Evolutionary conservation across 805 yeast species (phyloP), one percentile per base, ranked within the genome.

Genomic region (Metschnikowia matae): DNA sequence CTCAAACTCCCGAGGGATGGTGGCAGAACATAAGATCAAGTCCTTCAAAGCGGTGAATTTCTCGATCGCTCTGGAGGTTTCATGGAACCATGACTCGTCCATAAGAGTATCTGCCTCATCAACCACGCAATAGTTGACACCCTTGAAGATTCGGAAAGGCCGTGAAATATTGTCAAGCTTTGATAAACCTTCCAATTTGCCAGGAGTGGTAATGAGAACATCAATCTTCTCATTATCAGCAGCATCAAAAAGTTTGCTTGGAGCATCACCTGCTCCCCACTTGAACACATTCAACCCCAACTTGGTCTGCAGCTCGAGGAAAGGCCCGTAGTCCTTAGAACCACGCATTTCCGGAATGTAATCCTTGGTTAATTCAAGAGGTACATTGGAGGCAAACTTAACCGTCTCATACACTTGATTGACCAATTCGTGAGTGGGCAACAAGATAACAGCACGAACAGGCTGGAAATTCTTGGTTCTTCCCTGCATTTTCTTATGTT

Each of bases 71-170:
- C 71, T 65, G 54, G 81, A 77, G 2, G 96, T 87, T 44, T 81
- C 83, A 23, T 77, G 76, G 10, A 83, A 66, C 78, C 90, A 91
- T 0, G 94, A 84, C 47, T 81, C 79, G 63, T 91, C 96, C 82
- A 91, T 77, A 49, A 92, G 70, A 0, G 96, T 87, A 67, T 92
- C 99, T 0, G 99, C 98, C 66, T 92, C 99, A 64, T 92, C 99
- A 13, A 87, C 79, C 1, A 88, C 92, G 41, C 86, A 74, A 60
- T 78, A 85, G 26, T 75, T 74, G 4, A 85, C 81, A 13, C 70
- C 64, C 42, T 66, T 66, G 52, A 80, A 70, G 21, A 69, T 60
- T 35, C 74, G 65, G 53, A 67, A 71, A 4, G 66, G 77, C 55
- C 52, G 58, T 45, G 62, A 54, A 29, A 62, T 50, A 51, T 71